Evolutionary conservation across 2,329 filamentous ascomycete genomes (phyloP), one percentile per base, ranked within the genome.

Genomic region (Botryotinia calthae): DNA sequence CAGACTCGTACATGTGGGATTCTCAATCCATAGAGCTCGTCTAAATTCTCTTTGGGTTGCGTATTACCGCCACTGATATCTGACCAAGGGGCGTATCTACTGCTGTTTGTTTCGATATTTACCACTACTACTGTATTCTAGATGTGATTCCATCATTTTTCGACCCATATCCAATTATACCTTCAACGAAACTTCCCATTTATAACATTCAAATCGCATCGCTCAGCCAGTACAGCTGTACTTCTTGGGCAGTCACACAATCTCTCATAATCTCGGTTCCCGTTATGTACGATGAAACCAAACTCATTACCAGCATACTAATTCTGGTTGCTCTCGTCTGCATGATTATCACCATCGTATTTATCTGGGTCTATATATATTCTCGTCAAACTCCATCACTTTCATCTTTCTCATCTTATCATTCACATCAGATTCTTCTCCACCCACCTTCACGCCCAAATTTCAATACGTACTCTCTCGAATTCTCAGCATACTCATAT

Each of bases 281-380:
- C 40, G 42, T 51, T 64, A 51, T 51, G 68, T 71, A 64, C n/a
- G 31, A 71, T 64, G 58, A 18, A 31, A 46, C 68, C 18, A 64
- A 48, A n/a, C 25, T n/a, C 58, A 31, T 64, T 31, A 40, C 22
- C 2, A 28, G n/a, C 28, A 28, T 51, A 22, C 31, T 70, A 9
- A 8, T 51, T 18, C 8, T 40, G 4, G 34, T 40, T 25, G 22
- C 22, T 0, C 37, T 31, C 3, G 28, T n/a, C 28, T 40, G 12
- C 58, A 34, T 42, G 31, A 56, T 71, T 4, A 54, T 42, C 14
- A n/a, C 64, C 20, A 1, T 71, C 20, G 12, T 37, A 18, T 25
- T 65, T 40, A 25, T 54, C 7, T 25, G 58, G 37, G 31, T 22
- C n/a, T 51, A 34, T 34, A 67, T 72, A 46, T 67, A 59, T 12